A percentile compares a stretch with the other conserved stretches of the same genome.
Evolutionary conservation across 192 early-diverging fungal species (phyloP).

Genomic region (Coemansia sp.): DNA sequence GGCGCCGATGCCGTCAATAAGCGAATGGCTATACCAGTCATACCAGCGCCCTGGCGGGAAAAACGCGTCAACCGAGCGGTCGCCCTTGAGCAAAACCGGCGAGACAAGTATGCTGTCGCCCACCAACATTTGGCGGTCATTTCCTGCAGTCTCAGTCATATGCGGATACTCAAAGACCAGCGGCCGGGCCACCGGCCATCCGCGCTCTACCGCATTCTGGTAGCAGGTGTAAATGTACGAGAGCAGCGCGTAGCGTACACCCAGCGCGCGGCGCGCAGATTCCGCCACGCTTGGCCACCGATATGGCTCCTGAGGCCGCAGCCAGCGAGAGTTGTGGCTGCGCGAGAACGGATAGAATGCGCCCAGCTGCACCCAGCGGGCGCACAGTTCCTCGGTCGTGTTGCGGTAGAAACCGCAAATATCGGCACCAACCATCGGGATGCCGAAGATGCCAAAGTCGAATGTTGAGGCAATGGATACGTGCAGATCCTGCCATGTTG

Average conservation of each 20-base stretch:
- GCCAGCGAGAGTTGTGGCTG: slow-evolving; percentile 58
- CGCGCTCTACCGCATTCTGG: slow-evolving; percentile 47
- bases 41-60: slow-evolving; percentile 65
- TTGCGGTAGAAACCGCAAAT: slow-evolving; percentile 65
- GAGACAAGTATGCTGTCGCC: slow-evolving; percentile 57
- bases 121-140: slow-evolving; percentile 60
- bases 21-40: slow-evolving; percentile 49
- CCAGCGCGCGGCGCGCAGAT: slow-evolving; percentile 51
- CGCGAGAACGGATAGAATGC: slow-evolving; percentile 62
- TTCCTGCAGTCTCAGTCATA: slow-evolving; percentile 21
- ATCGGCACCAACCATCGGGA: slow-evolving; percentile 67
- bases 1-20: slow-evolving; percentile 7
- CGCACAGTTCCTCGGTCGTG: slow-evolving; percentile 60
- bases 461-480: slow-evolving; percentile 59
- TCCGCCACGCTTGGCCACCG: slow-evolving; percentile 56
- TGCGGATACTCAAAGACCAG: slow-evolving; percentile 55
- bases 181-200: slow-evolving; percentile 56
- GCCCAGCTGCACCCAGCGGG: slow-evolving; percentile 62
- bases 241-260: slow-evolving; percentile 56
- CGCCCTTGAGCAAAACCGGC: slow-evolving; percentile 54
- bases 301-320: slow-evolving; percentile 58
- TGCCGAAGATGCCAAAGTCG: slow-evolving; percentile 67
- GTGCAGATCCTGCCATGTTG: slow-evolving; percentile 57
- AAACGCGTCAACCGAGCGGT: slow-evolving; percentile 54
- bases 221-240: slow-evolving; percentile 62